Percentiles rank a stretch among this genome's conserved stretches.
These are phyloP conservation scores for Kazachstania bromeliacearum DNA, from an alignment of 805 yeast genomes.

Conservation along the genomic window DNA sequence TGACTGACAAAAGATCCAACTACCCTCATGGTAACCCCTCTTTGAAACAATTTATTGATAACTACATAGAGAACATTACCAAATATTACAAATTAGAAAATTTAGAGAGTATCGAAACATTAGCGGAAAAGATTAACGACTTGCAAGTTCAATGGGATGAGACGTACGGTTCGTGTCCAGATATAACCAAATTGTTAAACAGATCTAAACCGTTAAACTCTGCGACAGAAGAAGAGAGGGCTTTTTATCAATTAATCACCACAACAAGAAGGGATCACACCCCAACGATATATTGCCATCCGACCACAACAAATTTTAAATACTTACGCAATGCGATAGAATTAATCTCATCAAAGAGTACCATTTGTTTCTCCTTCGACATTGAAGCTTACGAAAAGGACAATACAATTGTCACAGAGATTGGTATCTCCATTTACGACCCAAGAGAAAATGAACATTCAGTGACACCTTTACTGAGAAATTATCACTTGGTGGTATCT, in stretches of 20 bases:
- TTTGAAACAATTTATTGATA: conserved; percentile 3
- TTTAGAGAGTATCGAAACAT: conserved; percentile 4
- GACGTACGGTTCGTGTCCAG: conserved; percentile 2
- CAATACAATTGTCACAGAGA: conserved; percentile 39
- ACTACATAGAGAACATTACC: conserved; percentile 7
- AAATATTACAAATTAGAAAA: conserved; percentile 5
- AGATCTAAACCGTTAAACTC: conserved; percentile 9
- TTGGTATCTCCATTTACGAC: conserved; percentile 49
- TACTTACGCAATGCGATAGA: conserved; percentile 17
- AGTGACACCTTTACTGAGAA: conserved; percentile 34
- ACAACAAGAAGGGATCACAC: conserved; percentile 13
- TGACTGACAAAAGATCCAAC: conserved; percentile 6
- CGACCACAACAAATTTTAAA: conserved; percentile 12
- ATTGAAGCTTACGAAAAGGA: conserved; percentile 48
- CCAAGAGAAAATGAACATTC: conserved; percentile 38
- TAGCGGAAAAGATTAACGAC: conserved; percentile 8
- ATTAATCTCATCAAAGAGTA: conserved; percentile 15
- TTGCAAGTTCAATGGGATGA: conserved; percentile 3
- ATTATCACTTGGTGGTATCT: conserved; percentile 36
- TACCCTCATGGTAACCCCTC: background rate
- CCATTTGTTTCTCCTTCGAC: conserved; percentile 41
- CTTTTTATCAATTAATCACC: too few species aligned
- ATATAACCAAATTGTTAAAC: conserved; percentile 5
- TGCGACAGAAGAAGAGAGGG: too few species aligned
- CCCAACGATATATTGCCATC: conserved; percentile 18